A percentile compares a stretch with the other conserved stretches of the same genome.
phyloP scores from a whole-genome alignment of 768 basidiomycete genomes.

The Sistotremastrum niveocremeum region DNA sequence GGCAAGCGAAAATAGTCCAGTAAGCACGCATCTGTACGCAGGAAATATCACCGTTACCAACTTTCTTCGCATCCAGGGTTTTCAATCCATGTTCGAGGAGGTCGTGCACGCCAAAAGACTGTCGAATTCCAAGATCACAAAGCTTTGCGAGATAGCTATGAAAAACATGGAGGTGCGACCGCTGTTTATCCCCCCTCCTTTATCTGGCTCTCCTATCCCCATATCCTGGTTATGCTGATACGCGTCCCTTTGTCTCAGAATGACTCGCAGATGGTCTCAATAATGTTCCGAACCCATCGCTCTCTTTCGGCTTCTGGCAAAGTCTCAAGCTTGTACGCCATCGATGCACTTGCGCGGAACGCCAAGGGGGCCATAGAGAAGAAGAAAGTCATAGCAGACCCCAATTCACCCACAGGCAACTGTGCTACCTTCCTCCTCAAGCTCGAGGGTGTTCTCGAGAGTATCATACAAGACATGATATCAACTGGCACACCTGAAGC shows the following conservation, averaged over 20 bases:
- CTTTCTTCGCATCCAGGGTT: conserved; percentile 37
- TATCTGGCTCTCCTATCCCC: not conserved
- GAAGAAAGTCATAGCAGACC: conserved; percentile 41
- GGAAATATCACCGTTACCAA: conserved; percentile 4
- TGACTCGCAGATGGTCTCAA: conserved; percentile 79
- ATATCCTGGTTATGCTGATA: not conserved
- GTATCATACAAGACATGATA: conserved; percentile 77
- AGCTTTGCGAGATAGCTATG: conserved; percentile 62
- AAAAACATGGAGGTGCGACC: conserved; percentile 60
- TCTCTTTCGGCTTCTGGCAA: conserved; percentile 54
- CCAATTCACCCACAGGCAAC: conserved; percentile 47
- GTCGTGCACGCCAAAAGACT: conserved; percentile 73
- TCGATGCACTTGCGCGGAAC: conserved; percentile 85
- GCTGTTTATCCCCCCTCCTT: not conserved
- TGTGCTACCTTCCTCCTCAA: conserved; percentile 77
- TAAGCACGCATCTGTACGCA: conserved; percentile 15
- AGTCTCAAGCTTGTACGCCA: conserved; percentile 80
- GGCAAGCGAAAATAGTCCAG: conserved; percentile 25
- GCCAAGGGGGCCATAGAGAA: conserved; percentile 59
- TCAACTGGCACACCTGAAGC: conserved; percentile 50
- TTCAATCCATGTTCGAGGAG: conserved; percentile 69
- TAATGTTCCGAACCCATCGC: conserved; percentile 82
- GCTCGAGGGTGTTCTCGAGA: conserved; percentile 82
- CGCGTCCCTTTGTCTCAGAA: conserved; percentile 31
- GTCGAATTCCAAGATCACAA: conserved; percentile 75